phyloP scores from a whole-genome alignment of 2,329 filamentous ascomycete genomes.

The Pestalotiopsis fici region DNA sequence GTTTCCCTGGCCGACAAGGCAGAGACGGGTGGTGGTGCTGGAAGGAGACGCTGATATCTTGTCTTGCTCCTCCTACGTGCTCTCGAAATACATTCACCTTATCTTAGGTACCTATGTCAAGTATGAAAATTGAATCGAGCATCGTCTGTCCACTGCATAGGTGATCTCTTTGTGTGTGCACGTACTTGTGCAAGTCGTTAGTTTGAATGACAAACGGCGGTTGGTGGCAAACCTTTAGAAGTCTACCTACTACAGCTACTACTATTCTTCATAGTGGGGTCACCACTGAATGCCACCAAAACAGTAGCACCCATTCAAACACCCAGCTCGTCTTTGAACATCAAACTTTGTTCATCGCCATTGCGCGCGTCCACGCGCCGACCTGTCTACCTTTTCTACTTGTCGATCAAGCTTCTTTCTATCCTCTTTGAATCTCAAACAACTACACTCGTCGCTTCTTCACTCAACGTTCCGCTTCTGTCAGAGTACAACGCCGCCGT shows the following conservation, averaged over 20 bases:
- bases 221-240: not conserved
- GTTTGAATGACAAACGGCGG: no score
- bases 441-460: no score
- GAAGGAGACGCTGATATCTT: slow-evolving; percentile 26
- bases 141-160: no score
- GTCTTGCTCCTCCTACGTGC: not conserved
- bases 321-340: not conserved
- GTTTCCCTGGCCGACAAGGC: slow-evolving; percentile 80
- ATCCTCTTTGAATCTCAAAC: not conserved
- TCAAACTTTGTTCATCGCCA: not conserved
- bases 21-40: slow-evolving; percentile 51
- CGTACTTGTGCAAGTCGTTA: no score
- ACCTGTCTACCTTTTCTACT: not conserved
- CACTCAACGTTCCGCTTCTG: no score
- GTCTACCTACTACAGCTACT: not conserved
- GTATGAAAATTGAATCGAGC: no score
- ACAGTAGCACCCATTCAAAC: not conserved
- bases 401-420: not conserved
- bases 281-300: not conserved
- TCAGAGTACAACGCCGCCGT: no score
- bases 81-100: not conserved
- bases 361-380: not conserved
- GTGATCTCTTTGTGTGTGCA: no score
- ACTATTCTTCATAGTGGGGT: not conserved
- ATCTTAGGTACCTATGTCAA: not conserved